These are phyloP conservation scores for Venturia asperata DNA, from an alignment of 2,329 filamentous ascomycete genomes.

Conservation along the genomic window DNA sequence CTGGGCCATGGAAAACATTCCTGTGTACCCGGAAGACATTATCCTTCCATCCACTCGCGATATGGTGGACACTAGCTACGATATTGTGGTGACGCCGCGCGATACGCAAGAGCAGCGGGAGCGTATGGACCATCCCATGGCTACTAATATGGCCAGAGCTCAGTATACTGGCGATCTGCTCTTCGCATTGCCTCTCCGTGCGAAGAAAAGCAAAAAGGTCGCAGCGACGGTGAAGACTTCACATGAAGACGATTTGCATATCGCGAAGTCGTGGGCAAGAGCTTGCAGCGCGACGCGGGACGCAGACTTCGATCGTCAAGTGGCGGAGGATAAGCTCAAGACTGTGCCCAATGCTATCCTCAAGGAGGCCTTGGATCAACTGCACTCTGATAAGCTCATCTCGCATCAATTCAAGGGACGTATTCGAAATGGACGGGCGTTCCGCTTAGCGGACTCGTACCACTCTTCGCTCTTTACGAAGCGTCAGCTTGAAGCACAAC, in stretches of 20 bases:
- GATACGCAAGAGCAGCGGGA: constrained; percentile 10
- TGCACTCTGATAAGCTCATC: constrained; percentile 30
- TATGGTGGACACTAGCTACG: constrained; percentile 13
- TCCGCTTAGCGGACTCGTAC: constrained; percentile 35
- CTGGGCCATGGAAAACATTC: constrained; percentile 39
- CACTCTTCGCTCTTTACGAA: constrained; percentile 2
- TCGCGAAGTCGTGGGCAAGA: constrained; percentile 42
- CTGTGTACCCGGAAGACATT: constrained; percentile 22
- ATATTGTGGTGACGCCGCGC: constrained; percentile 2
- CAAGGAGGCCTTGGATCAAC: constrained; percentile 9
- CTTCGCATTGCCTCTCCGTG: constrained; percentile 2
- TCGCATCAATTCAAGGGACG: constrained; percentile 35
- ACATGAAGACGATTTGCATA: constrained; percentile 25
- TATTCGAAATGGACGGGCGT: constrained; percentile 37
- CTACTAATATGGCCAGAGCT: constrained; percentile 6
- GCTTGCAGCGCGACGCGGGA: constrained; percentile 41
- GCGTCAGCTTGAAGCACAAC: constrained; percentile 10
- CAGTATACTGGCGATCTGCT: background rate
- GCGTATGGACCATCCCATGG: constrained; percentile 15
- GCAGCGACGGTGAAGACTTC: background rate
- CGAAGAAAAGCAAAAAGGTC: background rate
- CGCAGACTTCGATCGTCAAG: constrained; percentile 33
- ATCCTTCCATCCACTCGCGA: constrained; percentile 31
- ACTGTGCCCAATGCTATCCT: background rate
- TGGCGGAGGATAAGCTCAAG: constrained; percentile 30